These are phyloP conservation scores for Auriculariales sp. DNA, from an alignment of 768 basidiomycete genomes.

Conservation along the genomic window DNA sequence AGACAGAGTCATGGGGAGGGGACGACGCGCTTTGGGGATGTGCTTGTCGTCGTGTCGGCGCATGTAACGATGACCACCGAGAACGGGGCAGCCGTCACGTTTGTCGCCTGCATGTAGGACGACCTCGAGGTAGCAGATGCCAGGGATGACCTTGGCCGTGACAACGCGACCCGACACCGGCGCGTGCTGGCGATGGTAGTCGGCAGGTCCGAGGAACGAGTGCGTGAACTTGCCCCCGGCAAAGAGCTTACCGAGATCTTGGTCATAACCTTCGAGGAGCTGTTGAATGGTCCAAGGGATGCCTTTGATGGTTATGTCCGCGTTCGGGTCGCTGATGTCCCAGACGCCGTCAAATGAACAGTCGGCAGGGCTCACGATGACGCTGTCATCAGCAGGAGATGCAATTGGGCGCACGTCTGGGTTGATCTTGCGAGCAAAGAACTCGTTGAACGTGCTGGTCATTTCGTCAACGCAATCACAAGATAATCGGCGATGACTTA, in stretches of 20 bases:
- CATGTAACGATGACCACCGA: not conserved
- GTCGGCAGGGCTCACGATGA: conserved; percentile 6
- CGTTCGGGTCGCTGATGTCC: conserved; percentile 5
- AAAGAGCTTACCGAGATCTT: conserved; percentile 5
- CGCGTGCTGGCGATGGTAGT: conserved; percentile 13
- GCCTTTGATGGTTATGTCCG: conserved; percentile 6
- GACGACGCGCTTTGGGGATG: too few species aligned
- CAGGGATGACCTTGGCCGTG: conserved; percentile 9
- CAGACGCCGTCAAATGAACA: conserved; percentile 4
- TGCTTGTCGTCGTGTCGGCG: too few species aligned
- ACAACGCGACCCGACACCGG: conserved; percentile 9
- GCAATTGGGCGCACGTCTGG: conserved; percentile 5
- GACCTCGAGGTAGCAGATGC: conserved; percentile 13
- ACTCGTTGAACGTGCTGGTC: conserved; percentile 13
- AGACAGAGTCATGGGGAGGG: too few species aligned
- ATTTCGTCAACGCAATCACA: too few species aligned
- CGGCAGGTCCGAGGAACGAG: conserved; percentile 9
- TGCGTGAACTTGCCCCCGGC: conserved; percentile 9
- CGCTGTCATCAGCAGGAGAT: conserved; percentile 3
- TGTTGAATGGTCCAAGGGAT: conserved; percentile 9
- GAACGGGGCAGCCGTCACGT: not conserved
- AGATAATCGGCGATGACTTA: too few species aligned
- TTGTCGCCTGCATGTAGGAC: conserved; percentile 1
- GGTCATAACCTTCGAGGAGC: conserved; percentile 8
- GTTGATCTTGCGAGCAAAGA: conserved; percentile 10